phyloP scores from a whole-genome alignment of 768 basidiomycete genomes.

The Lentinula boryana region DNA sequence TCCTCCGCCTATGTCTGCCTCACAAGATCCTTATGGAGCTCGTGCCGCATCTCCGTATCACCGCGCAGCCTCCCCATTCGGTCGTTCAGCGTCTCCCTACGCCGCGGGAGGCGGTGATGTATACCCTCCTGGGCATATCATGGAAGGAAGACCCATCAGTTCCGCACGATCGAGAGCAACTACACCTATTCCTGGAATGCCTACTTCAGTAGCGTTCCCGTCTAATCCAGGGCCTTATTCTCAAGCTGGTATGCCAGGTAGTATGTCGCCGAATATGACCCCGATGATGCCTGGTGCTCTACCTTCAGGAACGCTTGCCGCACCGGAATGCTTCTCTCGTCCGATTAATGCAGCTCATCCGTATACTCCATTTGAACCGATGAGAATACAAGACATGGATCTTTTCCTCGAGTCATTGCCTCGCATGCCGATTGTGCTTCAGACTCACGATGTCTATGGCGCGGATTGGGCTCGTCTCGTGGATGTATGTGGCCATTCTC shows the following conservation, averaged over 20 bases:
- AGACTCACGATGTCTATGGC: constrained; percentile 70
- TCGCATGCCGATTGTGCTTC: constrained; percentile 66
- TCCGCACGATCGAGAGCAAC: constrained; percentile 26
- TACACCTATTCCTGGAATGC: constrained; percentile 28
- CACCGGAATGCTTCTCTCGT: constrained; percentile 72
- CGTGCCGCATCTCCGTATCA: constrained; percentile 5
- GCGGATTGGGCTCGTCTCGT: constrained; percentile 80
- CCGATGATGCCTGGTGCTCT: background rate
- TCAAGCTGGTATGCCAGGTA: background rate
- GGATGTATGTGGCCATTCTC: constrained; percentile 40
- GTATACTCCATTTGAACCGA: constrained; percentile 63
- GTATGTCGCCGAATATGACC: background rate
- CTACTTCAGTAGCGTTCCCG: background rate
- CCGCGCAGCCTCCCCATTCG: background rate
- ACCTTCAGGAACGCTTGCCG: constrained; percentile 33
- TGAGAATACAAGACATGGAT: constrained; percentile 76
- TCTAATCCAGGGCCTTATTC: constrained; percentile 12
- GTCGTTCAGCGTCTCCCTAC: constrained; percentile 2
- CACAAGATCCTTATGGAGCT: constrained; percentile 23
- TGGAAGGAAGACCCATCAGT: constrained; percentile 46
- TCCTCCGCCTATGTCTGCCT: constrained; percentile 16
- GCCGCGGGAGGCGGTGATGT: constrained; percentile 20
- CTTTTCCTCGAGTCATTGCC: constrained; percentile 61
- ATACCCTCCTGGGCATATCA: constrained; percentile 53
- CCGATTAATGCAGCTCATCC: constrained; percentile 62